Conservation (phyloP, 108 stramenopile genomes). For the Asterionellopsis glacialis region DNA sequence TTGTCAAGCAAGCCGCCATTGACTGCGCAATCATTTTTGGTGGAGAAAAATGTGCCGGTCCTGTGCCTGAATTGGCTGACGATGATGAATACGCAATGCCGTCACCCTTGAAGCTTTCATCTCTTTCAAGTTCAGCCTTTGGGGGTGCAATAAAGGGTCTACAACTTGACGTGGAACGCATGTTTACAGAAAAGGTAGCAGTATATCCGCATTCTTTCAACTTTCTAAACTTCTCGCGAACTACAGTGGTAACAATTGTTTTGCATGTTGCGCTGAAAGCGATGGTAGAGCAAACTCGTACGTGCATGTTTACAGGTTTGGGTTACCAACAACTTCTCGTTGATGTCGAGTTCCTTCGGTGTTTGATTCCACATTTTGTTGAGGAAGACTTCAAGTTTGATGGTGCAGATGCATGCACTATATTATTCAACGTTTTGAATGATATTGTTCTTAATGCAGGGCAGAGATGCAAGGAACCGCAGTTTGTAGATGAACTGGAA, state of each 20-base stretch:
- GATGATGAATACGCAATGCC: slow-evolving; percentile 35
- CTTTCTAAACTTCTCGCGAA: slow-evolving; percentile 42
- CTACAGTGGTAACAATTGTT: slow-evolving; percentile 48
- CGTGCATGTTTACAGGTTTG: slow-evolving; percentile 40
- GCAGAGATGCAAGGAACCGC: slow-evolving; percentile 40
- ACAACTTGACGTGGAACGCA: slow-evolving; percentile 80
- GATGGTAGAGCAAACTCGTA: slow-evolving; percentile 54
- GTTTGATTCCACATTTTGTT: slow-evolving; percentile 71
- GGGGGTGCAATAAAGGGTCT: slow-evolving; percentile 43
- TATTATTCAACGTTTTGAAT: slow-evolving; percentile 38
- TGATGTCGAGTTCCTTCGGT: slow-evolving; percentile 66
- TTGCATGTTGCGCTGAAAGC: slow-evolving; percentile 61
- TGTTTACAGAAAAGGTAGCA: slow-evolving; percentile 72
- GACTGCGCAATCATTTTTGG: slow-evolving; percentile 74
- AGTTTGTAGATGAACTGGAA: slow-evolving; percentile 32
- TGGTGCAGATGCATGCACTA: slow-evolving; percentile 34
- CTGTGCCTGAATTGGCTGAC: slow-evolving; percentile 57
- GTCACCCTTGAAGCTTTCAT: slow-evolving; percentile 15
- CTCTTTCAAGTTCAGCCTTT: slow-evolving; percentile 8
- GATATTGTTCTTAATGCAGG: slow-evolving; percentile 45
- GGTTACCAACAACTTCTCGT: slow-evolving; percentile 75
- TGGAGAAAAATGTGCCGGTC: slow-evolving; percentile 54
- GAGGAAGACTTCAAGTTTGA: slow-evolving; percentile 56
- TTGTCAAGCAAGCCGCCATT: slow-evolving; percentile 46
- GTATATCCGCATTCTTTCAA: slow-evolving; percentile 61